Evolutionary conservation across 257 asterid genomes (phyloP), one percentile per base, ranked within the genome.

Genomic region (Plantago major): DNA sequence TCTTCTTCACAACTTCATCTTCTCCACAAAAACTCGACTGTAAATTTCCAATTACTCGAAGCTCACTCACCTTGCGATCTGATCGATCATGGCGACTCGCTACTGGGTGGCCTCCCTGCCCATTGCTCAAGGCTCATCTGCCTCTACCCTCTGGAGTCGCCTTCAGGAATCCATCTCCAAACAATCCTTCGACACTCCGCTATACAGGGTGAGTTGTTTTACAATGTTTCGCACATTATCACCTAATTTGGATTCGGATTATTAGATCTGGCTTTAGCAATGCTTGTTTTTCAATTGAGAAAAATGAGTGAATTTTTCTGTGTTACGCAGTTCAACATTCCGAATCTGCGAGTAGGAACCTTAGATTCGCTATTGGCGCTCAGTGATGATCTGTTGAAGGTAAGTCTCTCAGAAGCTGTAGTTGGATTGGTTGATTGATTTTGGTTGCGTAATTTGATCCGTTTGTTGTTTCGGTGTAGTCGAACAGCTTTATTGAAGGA

Each of bases 41-140:
- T 5, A 58, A 50, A 40, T 52, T 42, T 30, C 56, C 18, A 5
- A 14, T 26, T 42, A 30, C 26, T 16, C 12, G 40, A 54, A 58
- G 14, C 40, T 33, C 40, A 15, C 55, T 33, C 40, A 15, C 55
- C 72, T 69, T 48, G 70, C 69, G 26, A n/a, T n/a, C n/a, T n/a
- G 1, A 46, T 42, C 60, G 33, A 44, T 47, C 63, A 93, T 93
- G 99, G 85, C 99, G 71, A 89, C 94, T 54, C 85, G 97, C 37
- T 89, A 92, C 67, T 92, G 99, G 99, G 88, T 75, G 69, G 95
- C 79, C 10, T 92, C 99, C 51, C 97, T 92, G 55, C 89, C 97
- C 59, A 84, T 80, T 11, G 89, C 76, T 28, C 80, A 74, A 71
- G 80, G 77, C 70, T 73, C 95, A 10, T 70, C 86, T 16, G 51